Conservation (phyloP, 441 rosid genomes). For the Populus tomentosa region DNA sequence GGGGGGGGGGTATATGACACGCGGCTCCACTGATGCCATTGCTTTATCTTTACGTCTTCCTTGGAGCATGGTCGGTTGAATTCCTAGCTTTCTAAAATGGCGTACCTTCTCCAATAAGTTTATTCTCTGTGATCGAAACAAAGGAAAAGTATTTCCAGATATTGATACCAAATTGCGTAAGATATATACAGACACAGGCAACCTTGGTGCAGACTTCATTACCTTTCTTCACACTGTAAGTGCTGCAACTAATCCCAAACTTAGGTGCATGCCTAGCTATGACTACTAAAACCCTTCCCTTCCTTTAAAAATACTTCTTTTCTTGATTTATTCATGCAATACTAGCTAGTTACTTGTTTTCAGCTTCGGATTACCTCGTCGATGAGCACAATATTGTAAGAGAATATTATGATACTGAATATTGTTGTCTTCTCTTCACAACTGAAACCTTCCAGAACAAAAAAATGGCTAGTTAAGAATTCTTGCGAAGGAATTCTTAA, state of each 20-base stretch:
- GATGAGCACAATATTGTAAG: too few relatives aligned
- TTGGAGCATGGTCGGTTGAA: slow-evolving; percentile 60
- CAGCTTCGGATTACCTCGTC: too few relatives aligned
- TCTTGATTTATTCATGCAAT: neutral
- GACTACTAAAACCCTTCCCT: neutral
- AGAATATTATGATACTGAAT: neutral
- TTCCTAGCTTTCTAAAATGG: slow-evolving; percentile 28
- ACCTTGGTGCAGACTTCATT: neutral
- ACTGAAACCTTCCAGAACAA: neutral
- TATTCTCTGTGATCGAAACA: slow-evolving; percentile 21
- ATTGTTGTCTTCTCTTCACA: slow-evolving; percentile 1
- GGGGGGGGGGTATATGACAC: slow-evolving; percentile 28
- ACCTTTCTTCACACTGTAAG: slow-evolving; percentile 17
- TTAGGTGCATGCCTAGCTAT: neutral
- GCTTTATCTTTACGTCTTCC: slow-evolving; percentile 54
- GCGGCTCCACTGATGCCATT: slow-evolving; percentile 51
- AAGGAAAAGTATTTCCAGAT: neutral
- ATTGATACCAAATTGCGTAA: neutral
- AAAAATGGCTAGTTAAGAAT: neutral
- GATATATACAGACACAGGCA: neutral
- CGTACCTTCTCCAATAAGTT: slow-evolving; percentile 22
- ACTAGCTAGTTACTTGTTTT: too few relatives aligned
- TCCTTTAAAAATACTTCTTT: neutral
- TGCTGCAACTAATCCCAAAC: neutral
- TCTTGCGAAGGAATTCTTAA: neutral